Base-by-base conservation (phyloP, 345 rosid species). In the Noccaea caerulescens region DNA sequence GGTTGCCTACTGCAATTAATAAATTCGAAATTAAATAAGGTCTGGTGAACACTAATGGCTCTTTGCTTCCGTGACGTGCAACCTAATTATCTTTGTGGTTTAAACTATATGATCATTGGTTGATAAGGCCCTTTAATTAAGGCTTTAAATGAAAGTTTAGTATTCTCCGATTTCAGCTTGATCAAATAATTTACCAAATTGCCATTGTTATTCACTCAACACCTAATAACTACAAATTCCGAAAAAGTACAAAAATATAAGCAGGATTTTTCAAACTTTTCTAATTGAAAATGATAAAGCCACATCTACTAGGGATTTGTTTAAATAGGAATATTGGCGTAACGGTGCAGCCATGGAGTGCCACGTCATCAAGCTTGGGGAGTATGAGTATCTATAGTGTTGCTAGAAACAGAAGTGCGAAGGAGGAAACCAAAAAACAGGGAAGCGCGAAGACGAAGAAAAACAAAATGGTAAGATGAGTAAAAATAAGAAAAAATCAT, bases 401-500 rank as follows among this genome's bases (percentile, higher is more conserved):
- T 43, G 78, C 63, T 63, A 74, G 61, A 74, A 59, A 52, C 73
- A 73, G 67, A 66, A 73, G 61, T n/a, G n/a, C n/a, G n/a, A n/a
- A n/a, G n/a, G 18, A 16, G 0, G 18, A 16, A 16, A 16, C 18
- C 18, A 16, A 16, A 16, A 16, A 16, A 16, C 18, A 16, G 1
- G 18, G 18, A 16, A 16, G 18, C 18, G 18, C 0, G 18, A 16
- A 16, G 18, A 16, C 18, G 1, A 16, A 16, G 18, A 16, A 16
- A 16, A 16, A 1, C 18, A 16, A 16, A 16, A 16, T 16, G 18
- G 0, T 0, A 16, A 16, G 0, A 16, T 16, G 18, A 16, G 18
- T 16, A 1, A 16, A 16, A 16, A 16, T 16, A 16, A 16, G 18
- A 16, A 16, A 0, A 16, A 1, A 16, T 1, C 18, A 16, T 16